phyloP scores from a whole-genome alignment of 805 yeast species.

The Hanseniaspora hatyaiensis region DNA sequence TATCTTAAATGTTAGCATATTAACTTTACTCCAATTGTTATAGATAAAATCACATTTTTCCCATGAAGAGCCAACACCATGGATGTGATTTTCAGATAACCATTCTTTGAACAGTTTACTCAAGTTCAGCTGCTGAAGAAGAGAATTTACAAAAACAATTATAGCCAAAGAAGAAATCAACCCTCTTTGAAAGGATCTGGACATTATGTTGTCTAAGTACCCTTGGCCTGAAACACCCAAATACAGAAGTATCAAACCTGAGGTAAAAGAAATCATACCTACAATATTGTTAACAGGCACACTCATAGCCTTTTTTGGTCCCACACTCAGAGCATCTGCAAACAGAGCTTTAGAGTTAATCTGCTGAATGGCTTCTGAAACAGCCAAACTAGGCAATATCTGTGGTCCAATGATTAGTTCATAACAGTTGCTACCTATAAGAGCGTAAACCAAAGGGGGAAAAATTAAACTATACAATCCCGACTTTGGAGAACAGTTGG shows the following conservation, averaged over 20 bases:
- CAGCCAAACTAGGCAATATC: slow-evolving; percentile 13
- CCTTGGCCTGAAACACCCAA: slow-evolving; percentile 12
- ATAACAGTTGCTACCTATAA: slow-evolving; percentile 15
- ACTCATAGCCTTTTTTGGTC: background rate
- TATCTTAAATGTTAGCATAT: slow-evolving; percentile 6
- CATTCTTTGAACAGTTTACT: slow-evolving; percentile 6
- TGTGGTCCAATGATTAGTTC: slow-evolving; percentile 16
- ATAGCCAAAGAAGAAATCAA: slow-evolving; percentile 16
- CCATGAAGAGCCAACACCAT: slow-evolving; percentile 15
- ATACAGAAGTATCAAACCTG: slow-evolving; percentile 11
- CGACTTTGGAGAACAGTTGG: slow-evolving; percentile 14
- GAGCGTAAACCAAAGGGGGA: slow-evolving; percentile 15
- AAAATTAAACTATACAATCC: slow-evolving; percentile 15
- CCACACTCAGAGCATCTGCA: background rate
- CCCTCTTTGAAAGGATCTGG: slow-evolving; percentile 17
- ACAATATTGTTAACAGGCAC: slow-evolving; percentile 10
- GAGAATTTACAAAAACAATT: slow-evolving; percentile 12
- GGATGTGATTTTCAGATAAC: slow-evolving; percentile 7
- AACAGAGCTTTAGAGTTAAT: background rate
- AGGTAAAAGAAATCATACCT: slow-evolving; percentile 4
- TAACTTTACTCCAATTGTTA: slow-evolving; percentile 1
- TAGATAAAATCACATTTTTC: slow-evolving; percentile 14
- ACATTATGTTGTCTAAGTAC: slow-evolving; percentile 15
- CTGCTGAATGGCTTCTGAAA: slow-evolving; percentile 14
- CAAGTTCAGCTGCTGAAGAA: slow-evolving; percentile 10